Evolutionary conservation across 768 basidiomycete species (phyloP).

Genomic region (Mycena leptocephala): DNA sequence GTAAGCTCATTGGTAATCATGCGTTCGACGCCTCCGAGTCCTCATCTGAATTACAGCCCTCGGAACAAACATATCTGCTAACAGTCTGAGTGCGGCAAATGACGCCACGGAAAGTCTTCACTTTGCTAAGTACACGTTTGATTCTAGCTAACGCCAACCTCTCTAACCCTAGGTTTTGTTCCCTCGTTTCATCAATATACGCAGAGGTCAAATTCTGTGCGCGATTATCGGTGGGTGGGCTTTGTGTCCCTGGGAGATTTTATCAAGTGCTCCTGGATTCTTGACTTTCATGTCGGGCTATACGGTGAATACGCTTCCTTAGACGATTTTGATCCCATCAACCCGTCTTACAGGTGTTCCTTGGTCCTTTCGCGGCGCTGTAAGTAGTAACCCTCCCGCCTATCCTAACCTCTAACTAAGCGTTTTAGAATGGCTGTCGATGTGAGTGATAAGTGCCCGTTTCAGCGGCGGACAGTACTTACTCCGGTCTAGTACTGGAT

Average conservation of each 20-base stretch:
- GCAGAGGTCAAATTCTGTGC: conserved; percentile 85
- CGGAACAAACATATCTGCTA: conserved; percentile 85
- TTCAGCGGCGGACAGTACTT: neutral
- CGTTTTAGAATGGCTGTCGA: conserved; percentile 61
- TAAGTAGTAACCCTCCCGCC: conserved; percentile 51
- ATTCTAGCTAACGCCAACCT: too few species aligned
- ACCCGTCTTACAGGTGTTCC: conserved; percentile 62
- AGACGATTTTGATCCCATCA: neutral
- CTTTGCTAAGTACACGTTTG: too few species aligned
- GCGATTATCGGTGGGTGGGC: conserved; percentile 90
- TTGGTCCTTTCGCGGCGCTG: conserved; percentile 90
- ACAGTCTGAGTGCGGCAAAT: conserved; percentile 81
- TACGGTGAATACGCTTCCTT: conserved; percentile 55
- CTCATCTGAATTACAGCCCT: conserved; percentile 53
- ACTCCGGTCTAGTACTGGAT: conserved; percentile 78
- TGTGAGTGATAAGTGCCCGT: conserved; percentile 47
- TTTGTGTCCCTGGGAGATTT: conserved; percentile 90
- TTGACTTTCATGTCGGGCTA: conserved; percentile 88
- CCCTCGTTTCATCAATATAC: conserved; percentile 86
- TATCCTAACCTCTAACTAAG: neutral
- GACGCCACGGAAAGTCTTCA: too few species aligned
- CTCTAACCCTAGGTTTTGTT: too few species aligned
- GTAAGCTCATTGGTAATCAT: neutral
- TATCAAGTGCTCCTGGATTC: conserved; percentile 78
- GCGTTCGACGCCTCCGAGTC: neutral